Percentiles rank a stretch among this genome's conserved stretches.
Evolutionary conservation across 768 basidiomycete species (phyloP).

Genomic region (Psilocybe cyanescens): DNA sequence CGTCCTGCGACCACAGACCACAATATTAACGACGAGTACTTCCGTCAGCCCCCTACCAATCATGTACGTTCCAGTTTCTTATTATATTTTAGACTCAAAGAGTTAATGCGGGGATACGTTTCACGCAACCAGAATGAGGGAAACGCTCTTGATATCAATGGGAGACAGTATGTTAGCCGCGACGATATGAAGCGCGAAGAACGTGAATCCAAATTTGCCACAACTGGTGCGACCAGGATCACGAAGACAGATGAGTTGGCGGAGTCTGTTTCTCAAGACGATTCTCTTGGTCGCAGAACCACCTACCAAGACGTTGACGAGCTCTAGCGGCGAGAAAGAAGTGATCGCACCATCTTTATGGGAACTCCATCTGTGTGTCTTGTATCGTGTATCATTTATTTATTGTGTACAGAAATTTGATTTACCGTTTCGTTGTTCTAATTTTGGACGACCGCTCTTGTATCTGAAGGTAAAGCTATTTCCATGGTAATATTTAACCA

Average conservation of each 20-base stretch:
- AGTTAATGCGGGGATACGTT: background rate
- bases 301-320: background rate
- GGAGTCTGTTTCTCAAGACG: background rate
- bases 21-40: conserved; percentile 28
- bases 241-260: conserved; percentile 1
- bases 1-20: conserved; percentile 20
- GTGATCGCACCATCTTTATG: too few relatives aligned
- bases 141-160: background rate
- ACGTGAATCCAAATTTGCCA: background rate
- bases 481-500: too few relatives aligned
- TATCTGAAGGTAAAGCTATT: too few relatives aligned
- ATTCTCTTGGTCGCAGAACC: background rate
- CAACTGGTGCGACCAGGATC: background rate
- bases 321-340: background rate
- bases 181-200: background rate
- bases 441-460: too few relatives aligned
- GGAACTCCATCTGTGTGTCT: too few relatives aligned
- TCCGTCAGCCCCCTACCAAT: conserved; percentile 18
- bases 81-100: background rate
- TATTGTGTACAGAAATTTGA: too few relatives aligned
- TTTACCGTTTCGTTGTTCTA: too few relatives aligned
- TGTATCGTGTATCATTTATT: too few relatives aligned
- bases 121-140: background rate
- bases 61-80: conserved; percentile 14
- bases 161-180: background rate